A percentile compares a stretch with the other conserved stretches of the same genome.
phyloP scores from a whole-genome alignment of 441 rosid genomes.

The Populus hybrid region DNA sequence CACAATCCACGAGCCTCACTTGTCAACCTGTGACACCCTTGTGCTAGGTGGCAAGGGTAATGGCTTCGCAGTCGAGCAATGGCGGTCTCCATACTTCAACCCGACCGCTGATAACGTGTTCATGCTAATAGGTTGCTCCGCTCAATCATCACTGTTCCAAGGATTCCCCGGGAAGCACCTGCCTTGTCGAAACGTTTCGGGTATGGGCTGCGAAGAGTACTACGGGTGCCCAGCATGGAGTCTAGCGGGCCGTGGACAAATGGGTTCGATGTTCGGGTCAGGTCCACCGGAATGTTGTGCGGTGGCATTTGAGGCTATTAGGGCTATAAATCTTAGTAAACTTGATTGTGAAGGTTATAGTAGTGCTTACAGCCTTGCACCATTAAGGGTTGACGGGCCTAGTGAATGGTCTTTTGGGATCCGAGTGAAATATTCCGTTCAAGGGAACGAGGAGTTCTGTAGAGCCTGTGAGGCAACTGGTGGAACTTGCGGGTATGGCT shows the following conservation, averaged over 20 bases:
- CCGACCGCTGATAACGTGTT: slow-evolving; percentile 75
- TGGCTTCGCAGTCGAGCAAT: slow-evolving; percentile 70
- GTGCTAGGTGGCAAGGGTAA: slow-evolving; percentile 74
- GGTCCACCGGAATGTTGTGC: slow-evolving; percentile 85
- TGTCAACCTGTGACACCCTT: slow-evolving; percentile 65
- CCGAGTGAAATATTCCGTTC: slow-evolving; percentile 68
- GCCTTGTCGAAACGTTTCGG: slow-evolving; percentile 80
- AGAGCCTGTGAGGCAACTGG: slow-evolving; percentile 83
- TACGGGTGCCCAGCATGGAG: slow-evolving; percentile 73
- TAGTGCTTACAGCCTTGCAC: slow-evolving; percentile 76
- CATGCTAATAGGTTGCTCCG: slow-evolving; percentile 78
- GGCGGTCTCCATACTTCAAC: slow-evolving; percentile 66
- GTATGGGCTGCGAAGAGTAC: slow-evolving; percentile 91
- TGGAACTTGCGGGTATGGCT: slow-evolving; percentile 73
- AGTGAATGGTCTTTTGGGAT: slow-evolving; percentile 75
- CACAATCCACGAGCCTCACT: slow-evolving; percentile 79
- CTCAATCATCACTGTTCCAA: slow-evolving; percentile 58
- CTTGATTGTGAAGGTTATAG: slow-evolving; percentile 83
- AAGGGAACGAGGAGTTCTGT: slow-evolving; percentile 63
- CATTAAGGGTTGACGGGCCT: slow-evolving; percentile 50
- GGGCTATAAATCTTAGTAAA: slow-evolving; percentile 60
- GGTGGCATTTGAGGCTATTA: slow-evolving; percentile 66
- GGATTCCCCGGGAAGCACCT: slow-evolving; percentile 80
- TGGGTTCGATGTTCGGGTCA: slow-evolving; percentile 31
- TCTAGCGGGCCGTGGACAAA: slow-evolving; percentile 38